Evolutionary conservation across 805 yeast genomes (phyloP).

Genomic region (Saccharomycopsis babjevae): DNA sequence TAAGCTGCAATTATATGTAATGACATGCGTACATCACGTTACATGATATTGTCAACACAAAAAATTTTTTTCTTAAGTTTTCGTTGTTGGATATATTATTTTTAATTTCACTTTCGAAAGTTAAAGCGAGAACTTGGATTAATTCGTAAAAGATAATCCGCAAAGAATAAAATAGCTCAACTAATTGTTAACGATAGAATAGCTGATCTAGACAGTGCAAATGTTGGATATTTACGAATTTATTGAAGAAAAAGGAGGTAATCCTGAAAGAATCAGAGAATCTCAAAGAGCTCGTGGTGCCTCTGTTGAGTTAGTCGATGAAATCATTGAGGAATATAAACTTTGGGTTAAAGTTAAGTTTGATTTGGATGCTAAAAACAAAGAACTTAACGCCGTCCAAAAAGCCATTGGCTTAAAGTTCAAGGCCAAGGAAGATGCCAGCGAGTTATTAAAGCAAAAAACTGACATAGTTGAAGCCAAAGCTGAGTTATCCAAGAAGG

Average conservation of each 20-base stretch:
- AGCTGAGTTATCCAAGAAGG: conserved; percentile 51
- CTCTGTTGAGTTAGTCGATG: conserved; percentile 90
- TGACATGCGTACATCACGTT: too few relatives aligned
- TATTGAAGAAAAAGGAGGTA: conserved; percentile 94
- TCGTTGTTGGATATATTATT: too few relatives aligned
- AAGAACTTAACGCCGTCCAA: conserved; percentile 78
- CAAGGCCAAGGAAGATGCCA: conserved; percentile 92
- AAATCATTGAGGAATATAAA: conserved; percentile 83
- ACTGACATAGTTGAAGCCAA: conserved; percentile 65
- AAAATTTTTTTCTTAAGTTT: too few relatives aligned
- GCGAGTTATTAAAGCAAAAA: conserved; percentile 71
- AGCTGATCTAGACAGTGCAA: neutral
- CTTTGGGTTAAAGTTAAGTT: conserved; percentile 87
- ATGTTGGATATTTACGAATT: conserved; percentile 93
- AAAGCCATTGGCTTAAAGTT: conserved; percentile 87
- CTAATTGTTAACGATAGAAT: too few relatives aligned
- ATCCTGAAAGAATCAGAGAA: conserved; percentile 76
- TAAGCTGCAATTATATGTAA: too few relatives aligned
- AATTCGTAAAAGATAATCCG: too few relatives aligned
- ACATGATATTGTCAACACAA: too few relatives aligned
- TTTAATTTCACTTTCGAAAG: too few relatives aligned
- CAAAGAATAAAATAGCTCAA: too few relatives aligned
- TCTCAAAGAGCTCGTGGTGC: conserved; percentile 94
- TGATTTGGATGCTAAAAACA: conserved; percentile 83
- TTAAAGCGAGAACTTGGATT: too few relatives aligned